phyloP scores from a whole-genome alignment of 164 flowering plant species.

The Nymphaea colorata region DNA sequence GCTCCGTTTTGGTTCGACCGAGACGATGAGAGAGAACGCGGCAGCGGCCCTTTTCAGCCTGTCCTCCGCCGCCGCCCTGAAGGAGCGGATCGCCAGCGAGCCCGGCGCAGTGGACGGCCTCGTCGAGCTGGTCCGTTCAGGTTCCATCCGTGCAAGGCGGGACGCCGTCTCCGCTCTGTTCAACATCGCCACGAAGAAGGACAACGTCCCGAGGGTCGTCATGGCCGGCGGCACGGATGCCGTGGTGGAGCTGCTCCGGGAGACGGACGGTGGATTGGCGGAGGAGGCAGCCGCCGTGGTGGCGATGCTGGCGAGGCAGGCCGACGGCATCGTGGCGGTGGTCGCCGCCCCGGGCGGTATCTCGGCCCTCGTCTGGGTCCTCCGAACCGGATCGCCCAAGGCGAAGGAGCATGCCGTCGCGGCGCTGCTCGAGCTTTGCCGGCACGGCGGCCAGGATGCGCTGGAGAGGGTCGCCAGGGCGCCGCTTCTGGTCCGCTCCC shows the following conservation, averaged over 20 bases:
- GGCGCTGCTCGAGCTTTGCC: constrained; percentile 74
- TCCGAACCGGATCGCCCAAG: constrained; percentile 79
- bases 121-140: constrained; percentile 41
- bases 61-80: constrained; percentile 80
- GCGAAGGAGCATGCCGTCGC: constrained; percentile 93
- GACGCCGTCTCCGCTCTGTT: constrained; percentile 93
- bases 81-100: constrained; percentile 64
- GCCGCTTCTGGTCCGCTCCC: constrained; percentile 66
- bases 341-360: constrained; percentile 60
- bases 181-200: constrained; percentile 68
- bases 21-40: constrained; percentile 87
- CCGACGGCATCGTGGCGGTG: constrained; percentile 62
- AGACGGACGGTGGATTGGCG: constrained; percentile 26
- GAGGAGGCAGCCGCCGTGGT: constrained; percentile 93
- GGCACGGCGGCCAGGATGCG: constrained; percentile 67
- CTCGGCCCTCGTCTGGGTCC: constrained; percentile 54
- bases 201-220: constrained; percentile 52
- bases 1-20: constrained; percentile 52
- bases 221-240: constrained; percentile 62
- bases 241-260: constrained; percentile 44
- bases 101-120: constrained; percentile 69
- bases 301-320: constrained; percentile 69
- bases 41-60: constrained; percentile 96
- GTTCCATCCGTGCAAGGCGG: constrained; percentile 64
- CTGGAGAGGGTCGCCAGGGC: constrained; percentile 51